These are phyloP conservation scores for Arthrobotrys megalospora DNA, from an alignment of 2,329 filamentous ascomycete species.

Conservation along the genomic window DNA sequence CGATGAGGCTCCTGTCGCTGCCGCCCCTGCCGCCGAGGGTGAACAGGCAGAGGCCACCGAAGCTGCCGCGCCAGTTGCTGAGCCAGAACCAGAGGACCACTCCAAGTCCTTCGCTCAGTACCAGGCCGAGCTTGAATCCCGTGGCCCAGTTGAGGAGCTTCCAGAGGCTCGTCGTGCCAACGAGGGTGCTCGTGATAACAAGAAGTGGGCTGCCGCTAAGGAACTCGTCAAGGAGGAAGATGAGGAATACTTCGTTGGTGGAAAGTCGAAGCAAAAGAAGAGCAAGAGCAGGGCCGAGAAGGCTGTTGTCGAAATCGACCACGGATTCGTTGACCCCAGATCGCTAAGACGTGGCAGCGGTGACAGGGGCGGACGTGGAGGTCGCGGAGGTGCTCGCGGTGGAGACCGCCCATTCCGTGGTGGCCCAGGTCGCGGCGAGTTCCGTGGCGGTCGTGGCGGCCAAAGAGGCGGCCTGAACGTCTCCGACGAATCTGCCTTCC, in stretches of 20 bases:
- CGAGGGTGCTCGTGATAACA: conserved; percentile 87
- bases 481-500: conserved; percentile 72
- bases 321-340: conserved; percentile 80
- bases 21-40: conserved; percentile 70
- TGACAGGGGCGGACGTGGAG: conserved; percentile 71
- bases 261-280: conserved; percentile 81
- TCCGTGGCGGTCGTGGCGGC: conserved; percentile 69
- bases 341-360: conserved; percentile 69
- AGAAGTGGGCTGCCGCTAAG: conserved; percentile 94
- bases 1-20: conserved; percentile 72
- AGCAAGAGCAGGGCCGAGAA: conserved; percentile 94
- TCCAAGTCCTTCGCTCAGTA: conserved; percentile 91
- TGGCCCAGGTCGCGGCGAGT: conserved; percentile 66
- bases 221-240: conserved; percentile 75
- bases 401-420: conserved; percentile 71
- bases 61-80: conserved; percentile 64
- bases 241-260: conserved; percentile 82
- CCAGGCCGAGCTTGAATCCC: conserved; percentile 80
- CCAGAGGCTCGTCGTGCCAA: conserved; percentile 89
- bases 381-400: conserved; percentile 71
- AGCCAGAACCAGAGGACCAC: conserved; percentile 83
- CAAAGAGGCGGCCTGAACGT: conserved; percentile 68
- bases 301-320: conserved; percentile 88
- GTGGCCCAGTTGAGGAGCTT: conserved; percentile 70
- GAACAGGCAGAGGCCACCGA: conserved; percentile 68